Conservation (phyloP, 2,329 filamentous ascomycete genomes). For the Cladosporium halotolerans region DNA sequence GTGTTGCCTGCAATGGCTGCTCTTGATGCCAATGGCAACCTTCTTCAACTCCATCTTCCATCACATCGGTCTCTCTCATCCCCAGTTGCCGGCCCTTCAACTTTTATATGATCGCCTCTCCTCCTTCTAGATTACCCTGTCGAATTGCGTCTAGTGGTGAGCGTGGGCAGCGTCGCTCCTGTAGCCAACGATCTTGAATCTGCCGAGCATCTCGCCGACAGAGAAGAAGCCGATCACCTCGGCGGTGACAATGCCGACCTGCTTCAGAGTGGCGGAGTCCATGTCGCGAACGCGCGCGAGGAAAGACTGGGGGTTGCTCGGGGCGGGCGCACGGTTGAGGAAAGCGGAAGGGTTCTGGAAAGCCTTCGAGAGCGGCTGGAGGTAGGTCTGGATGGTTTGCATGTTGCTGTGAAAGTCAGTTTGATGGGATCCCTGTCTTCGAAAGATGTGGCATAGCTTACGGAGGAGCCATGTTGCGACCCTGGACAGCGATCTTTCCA, state of each 20-base stretch:
- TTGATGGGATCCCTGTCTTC: background rate
- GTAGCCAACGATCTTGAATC: conserved; percentile 94
- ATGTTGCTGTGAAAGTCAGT: conserved; percentile 53
- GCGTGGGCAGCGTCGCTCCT: conserved; percentile 26
- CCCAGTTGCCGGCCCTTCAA: background rate
- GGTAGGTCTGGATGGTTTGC: conserved; percentile 79
- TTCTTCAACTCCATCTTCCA: background rate
- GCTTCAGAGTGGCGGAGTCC: conserved; percentile 62
- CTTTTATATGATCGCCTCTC: background rate
- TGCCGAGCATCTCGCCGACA: conserved; percentile 91
- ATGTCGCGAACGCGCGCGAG: conserved; percentile 61
- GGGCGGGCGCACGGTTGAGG: conserved; percentile 41
- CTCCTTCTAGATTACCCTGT: background rate
- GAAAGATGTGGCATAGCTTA: conserved; percentile 49
- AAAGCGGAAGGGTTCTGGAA: conserved; percentile 62
- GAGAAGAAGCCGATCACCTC: conserved; percentile 97
- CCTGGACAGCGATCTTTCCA: conserved; percentile 76
- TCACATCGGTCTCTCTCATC: background rate
- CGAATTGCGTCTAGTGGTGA: conserved; percentile 10
- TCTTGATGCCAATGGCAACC: background rate
- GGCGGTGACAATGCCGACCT: conserved; percentile 70
- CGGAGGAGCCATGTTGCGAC: conserved; percentile 91
- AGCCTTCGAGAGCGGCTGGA: conserved; percentile 66
- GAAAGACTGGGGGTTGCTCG: conserved; percentile 50
- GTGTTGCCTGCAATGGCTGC: background rate